A percentile compares a stretch with the other conserved stretches of the same genome.
Conservation (phyloP, 805 yeast species). For the Wickerhamiella parazyma region DNA sequence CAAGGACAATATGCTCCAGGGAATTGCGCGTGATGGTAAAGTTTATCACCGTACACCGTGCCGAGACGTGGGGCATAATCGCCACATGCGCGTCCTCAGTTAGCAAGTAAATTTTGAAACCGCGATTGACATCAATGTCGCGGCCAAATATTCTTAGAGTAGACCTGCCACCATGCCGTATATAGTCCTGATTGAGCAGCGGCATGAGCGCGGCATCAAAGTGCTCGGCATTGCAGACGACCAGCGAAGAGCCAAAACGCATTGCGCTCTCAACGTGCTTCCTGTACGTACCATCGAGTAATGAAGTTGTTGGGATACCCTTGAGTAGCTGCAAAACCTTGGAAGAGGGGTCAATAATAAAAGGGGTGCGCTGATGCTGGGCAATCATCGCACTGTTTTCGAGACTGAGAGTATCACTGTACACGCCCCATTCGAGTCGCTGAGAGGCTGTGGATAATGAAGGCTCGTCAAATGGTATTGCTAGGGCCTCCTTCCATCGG, state of each 20-base stretch:
- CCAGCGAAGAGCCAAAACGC: slow-evolving; percentile 64
- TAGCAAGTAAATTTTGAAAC: slow-evolving; percentile 46
- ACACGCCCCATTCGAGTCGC: slow-evolving; percentile 36
- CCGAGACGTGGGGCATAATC: slow-evolving; percentile 41
- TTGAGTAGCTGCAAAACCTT: slow-evolving; percentile 29
- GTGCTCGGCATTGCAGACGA: slow-evolving; percentile 68
- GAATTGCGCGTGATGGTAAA: slow-evolving; percentile 60
- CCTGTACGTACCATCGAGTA: slow-evolving; percentile 50
- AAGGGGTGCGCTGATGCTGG: slow-evolving; percentile 32
- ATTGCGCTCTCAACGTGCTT: slow-evolving; percentile 67
- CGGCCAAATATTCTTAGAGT: slow-evolving; percentile 47
- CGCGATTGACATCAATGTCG: slow-evolving; percentile 51
- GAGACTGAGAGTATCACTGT: slow-evolving; percentile 45
- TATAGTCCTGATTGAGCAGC: slow-evolving; percentile 46
- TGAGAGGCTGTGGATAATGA: slow-evolving; percentile 31
- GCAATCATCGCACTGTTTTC: slow-evolving; percentile 51
- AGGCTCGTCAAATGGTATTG: slow-evolving; percentile 22
- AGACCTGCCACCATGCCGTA: slow-evolving; percentile 54
- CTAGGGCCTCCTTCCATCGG: slow-evolving; percentile 25
- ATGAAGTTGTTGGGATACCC: slow-evolving; percentile 36
- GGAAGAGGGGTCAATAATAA: slow-evolving; percentile 62
- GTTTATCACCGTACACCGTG: slow-evolving; percentile 52
- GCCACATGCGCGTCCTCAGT: slow-evolving; percentile 41
- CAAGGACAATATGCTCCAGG: slow-evolving; percentile 48
- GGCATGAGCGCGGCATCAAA: slow-evolving; percentile 62